Evolutionary conservation across 1,284 basidiomycete species (phyloP).

Genomic region (Pseudozyma tsukubaensis): DNA sequence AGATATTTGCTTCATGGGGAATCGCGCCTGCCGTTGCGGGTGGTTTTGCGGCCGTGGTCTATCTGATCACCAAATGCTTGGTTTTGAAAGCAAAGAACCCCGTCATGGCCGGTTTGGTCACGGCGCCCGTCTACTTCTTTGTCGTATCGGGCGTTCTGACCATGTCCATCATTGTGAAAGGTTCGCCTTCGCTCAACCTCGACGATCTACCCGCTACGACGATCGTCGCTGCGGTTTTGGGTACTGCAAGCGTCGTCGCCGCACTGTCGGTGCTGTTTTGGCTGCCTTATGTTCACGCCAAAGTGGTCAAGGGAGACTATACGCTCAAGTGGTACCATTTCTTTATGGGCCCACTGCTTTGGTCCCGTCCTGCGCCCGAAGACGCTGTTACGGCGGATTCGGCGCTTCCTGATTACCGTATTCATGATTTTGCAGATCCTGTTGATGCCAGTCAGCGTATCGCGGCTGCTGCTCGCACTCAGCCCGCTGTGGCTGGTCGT

Average conservation of each 20-base stretch:
- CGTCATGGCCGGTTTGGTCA: slow-evolving; percentile 32
- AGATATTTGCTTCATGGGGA: slow-evolving; percentile 51
- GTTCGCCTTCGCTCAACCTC: slow-evolving; percentile 46
- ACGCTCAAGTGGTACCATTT: slow-evolving; percentile 51
- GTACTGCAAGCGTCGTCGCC: slow-evolving; percentile 31
- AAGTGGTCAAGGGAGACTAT: slow-evolving; percentile 46
- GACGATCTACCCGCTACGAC: slow-evolving; percentile 36
- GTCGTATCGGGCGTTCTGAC: slow-evolving; percentile 38
- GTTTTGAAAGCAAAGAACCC: slow-evolving; percentile 39
- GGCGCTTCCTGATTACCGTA: slow-evolving; percentile 39
- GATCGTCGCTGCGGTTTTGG: slow-evolving; percentile 32
- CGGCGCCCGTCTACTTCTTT: slow-evolving; percentile 46
- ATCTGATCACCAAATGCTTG: slow-evolving; percentile 44
- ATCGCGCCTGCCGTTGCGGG: slow-evolving; percentile 48
- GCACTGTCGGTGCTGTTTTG: slow-evolving; percentile 44
- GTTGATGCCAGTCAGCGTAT: slow-evolving; percentile 2
- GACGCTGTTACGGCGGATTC: slow-evolving; percentile 40
- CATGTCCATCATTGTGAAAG: slow-evolving; percentile 47
- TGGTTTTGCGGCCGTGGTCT: slow-evolving; percentile 38
- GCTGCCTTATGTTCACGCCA: slow-evolving; percentile 46
- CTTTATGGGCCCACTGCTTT: slow-evolving; percentile 49
- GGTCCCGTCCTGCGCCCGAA: slow-evolving; percentile 26
- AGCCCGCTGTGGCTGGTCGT: slow-evolving; percentile 18
- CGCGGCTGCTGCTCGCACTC: slow-evolving; percentile 19
- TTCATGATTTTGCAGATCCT: slow-evolving; percentile 30